phyloP scores from a whole-genome alignment of 1,139 yeast genomes.

The Debaryomyces fabryi region DNA sequence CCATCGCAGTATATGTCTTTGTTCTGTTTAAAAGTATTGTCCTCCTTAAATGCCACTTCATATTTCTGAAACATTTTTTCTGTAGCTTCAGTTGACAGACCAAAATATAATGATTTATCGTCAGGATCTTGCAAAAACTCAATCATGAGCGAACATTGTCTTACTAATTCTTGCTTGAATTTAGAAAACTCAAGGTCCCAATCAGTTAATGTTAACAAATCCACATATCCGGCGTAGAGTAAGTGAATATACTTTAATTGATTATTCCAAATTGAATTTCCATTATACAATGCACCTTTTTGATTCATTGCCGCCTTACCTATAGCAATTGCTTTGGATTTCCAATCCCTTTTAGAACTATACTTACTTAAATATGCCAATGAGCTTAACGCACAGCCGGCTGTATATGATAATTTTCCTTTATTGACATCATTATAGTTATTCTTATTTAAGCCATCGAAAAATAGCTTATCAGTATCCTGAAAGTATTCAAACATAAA shows the following conservation, averaged over 20 bases:
- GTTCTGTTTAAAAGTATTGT: slow-evolving; percentile 9
- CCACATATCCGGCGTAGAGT: slow-evolving; percentile 28
- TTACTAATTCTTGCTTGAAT: slow-evolving; percentile 20
- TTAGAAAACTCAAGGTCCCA: slow-evolving; percentile 14
- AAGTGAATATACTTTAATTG: slow-evolving; percentile 27
- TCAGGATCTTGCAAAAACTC: slow-evolving; percentile 26
- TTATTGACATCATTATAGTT: slow-evolving; percentile 25
- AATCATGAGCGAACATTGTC: slow-evolving; percentile 27
- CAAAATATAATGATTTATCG: slow-evolving; percentile 20
- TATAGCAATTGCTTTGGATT: slow-evolving; percentile 19
- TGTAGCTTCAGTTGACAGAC: slow-evolving; percentile 17
- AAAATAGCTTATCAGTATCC: slow-evolving; percentile 34
- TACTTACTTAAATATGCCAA: slow-evolving; percentile 28
- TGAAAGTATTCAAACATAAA: slow-evolving; percentile 31
- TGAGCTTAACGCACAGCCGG: slow-evolving; percentile 37
- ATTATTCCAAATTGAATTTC: slow-evolving; percentile 29
- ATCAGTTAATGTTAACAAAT: slow-evolving; percentile 19
- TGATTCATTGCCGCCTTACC: slow-evolving; percentile 22
- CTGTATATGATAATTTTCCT: slow-evolving; percentile 42
- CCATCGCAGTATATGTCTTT: slow-evolving; percentile 17
- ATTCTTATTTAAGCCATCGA: slow-evolving; percentile 30
- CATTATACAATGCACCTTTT: slow-evolving; percentile 26
- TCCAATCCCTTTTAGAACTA: slow-evolving; percentile 17
- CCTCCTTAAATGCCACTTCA: slow-evolving; percentile 13
- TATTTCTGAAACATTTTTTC: slow-evolving; percentile 15